Percentiles rank a stretch among this genome's conserved stretches.
Conservation (phyloP, 2,329 filamentous ascomycete genomes). For the Aspergillus latus region DNA sequence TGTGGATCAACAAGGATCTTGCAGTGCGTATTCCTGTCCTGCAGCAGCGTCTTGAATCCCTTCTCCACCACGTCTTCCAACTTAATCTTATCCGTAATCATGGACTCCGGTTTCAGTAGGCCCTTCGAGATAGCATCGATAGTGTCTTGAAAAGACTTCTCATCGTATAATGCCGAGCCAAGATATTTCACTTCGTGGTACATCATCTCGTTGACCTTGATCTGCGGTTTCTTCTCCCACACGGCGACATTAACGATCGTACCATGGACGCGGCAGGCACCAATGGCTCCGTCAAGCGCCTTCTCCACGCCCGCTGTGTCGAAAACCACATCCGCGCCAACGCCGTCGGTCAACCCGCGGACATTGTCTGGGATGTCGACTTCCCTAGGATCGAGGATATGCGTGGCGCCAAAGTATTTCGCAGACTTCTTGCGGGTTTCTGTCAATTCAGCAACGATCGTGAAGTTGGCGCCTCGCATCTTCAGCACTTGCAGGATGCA, state of each 20-base stretch:
- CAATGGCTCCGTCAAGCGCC: constrained; percentile 48
- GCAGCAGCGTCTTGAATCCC: constrained; percentile 57
- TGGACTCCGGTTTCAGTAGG: constrained; percentile 52
- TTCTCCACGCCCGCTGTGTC: constrained; percentile 62
- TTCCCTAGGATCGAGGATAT: constrained; percentile 54
- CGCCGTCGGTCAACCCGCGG: constrained; percentile 47
- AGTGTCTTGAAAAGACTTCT: constrained; percentile 57
- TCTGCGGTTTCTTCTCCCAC: constrained; percentile 57
- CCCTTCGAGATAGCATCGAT: constrained; percentile 54
- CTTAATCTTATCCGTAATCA: constrained; percentile 61
- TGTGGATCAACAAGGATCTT: constrained; percentile 52
- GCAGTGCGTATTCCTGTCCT: constrained; percentile 62
- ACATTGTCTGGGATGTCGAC: constrained; percentile 48
- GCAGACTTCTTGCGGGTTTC: constrained; percentile 53
- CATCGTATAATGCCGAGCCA: constrained; percentile 51
- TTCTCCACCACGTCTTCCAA: constrained; percentile 58
- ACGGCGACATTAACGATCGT: constrained; percentile 65
- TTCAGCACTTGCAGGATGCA: constrained; percentile 60
- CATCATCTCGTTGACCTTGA: constrained; percentile 56
- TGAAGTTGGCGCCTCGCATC: constrained; percentile 53
- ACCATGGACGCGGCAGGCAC: constrained; percentile 54
- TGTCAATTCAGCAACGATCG: constrained; percentile 60
- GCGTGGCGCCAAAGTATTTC: constrained; percentile 55
- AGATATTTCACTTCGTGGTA: constrained; percentile 55
- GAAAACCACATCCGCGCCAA: constrained; percentile 59